Conservation (phyloP, 2,329 filamentous ascomycete species). For the Monilinia polystroma region DNA sequence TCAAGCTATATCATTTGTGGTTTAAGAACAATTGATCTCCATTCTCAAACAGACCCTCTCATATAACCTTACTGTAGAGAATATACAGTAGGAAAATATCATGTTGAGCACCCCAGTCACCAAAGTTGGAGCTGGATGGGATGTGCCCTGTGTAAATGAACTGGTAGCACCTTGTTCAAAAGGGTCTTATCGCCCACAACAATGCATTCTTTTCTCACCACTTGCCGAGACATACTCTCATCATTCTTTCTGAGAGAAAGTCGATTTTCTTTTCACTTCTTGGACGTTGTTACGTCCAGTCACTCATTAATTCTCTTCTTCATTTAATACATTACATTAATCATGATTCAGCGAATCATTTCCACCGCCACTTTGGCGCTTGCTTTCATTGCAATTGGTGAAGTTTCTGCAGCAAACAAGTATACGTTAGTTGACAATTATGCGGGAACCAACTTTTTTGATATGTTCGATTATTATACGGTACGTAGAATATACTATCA, state of each 20-base stretch:
- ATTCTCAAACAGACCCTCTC: constrained; percentile 8
- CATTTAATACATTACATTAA: constrained; percentile 28
- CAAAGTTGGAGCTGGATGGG: constrained; percentile 11
- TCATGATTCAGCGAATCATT: constrained; percentile 24
- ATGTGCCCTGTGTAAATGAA: constrained; percentile 14
- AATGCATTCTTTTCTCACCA: neutral
- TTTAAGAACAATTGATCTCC: constrained; percentile 9
- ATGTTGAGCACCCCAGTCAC: constrained; percentile 1
- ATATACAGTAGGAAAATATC: neutral
- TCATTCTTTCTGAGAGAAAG: constrained; percentile 25
- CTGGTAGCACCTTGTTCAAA: constrained; percentile 18
- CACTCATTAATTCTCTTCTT: constrained; percentile 30
- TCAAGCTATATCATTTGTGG: constrained; percentile 8
- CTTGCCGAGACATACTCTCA: constrained; percentile 19
- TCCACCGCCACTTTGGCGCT: constrained; percentile 17
- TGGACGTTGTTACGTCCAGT: constrained; percentile 33
- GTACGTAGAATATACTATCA: constrained; percentile 28
- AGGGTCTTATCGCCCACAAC: constrained; percentile 20
- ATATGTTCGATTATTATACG: constrained; percentile 54
- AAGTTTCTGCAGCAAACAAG: constrained; percentile 25
- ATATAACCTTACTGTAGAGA: neutral
- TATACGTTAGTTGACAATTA: constrained; percentile 39
- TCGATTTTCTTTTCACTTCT: constrained; percentile 15
- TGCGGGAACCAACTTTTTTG: constrained; percentile 46
- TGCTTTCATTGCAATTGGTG: constrained; percentile 18